A percentile compares a stretch with the other conserved stretches of the same genome.
Evolutionary conservation across 306 rosid species (phyloP).

Genomic region (Corylus avellana): DNA sequence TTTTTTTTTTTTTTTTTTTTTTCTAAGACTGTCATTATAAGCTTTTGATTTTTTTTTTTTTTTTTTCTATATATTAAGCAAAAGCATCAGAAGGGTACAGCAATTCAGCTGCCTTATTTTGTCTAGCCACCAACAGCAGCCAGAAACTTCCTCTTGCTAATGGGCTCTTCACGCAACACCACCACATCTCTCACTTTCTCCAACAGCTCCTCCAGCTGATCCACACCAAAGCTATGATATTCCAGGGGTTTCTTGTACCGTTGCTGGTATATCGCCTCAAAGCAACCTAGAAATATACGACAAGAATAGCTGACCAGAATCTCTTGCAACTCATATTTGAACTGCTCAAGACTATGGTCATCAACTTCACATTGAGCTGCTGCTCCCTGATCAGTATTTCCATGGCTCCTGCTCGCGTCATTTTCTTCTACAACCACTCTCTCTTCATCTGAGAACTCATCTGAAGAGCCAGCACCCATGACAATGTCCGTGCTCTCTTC

Average conservation of each 20-base stretch:
- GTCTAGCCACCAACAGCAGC: conserved; percentile 61
- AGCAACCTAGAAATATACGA: conserved; percentile 65
- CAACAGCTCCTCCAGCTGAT: conserved; percentile 71
- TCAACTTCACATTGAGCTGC: conserved; percentile 37
- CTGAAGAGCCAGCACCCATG: conserved; percentile 64
- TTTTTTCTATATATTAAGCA: conserved; percentile 18
- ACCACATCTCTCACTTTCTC: conserved; percentile 77
- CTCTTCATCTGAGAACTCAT: conserved; percentile 89
- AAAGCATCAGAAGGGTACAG: conserved; percentile 34
- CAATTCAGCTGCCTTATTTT: conserved; percentile 16
- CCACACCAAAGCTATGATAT: conserved; percentile 59
- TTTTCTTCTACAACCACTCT: conserved; percentile 63
- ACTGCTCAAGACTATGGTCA: conserved; percentile 48
- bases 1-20: background rate
- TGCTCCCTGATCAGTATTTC: conserved; percentile 40
- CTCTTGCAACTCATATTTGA: conserved; percentile 85
- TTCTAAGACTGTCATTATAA: conserved; percentile 16
- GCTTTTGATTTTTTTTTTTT: background rate
- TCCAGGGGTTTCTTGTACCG: conserved; percentile 80
- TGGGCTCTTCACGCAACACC: conserved; percentile 74
- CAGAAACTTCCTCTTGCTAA: conserved; percentile 70
- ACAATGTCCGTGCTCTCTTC: conserved; percentile 56
- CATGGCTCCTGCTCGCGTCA: conserved; percentile 37
- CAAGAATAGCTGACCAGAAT: conserved; percentile 95
- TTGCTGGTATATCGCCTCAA: conserved; percentile 73